Conservation (phyloP, 2,329 filamentous ascomycete genomes). For the Beauveria sp. region DNA sequence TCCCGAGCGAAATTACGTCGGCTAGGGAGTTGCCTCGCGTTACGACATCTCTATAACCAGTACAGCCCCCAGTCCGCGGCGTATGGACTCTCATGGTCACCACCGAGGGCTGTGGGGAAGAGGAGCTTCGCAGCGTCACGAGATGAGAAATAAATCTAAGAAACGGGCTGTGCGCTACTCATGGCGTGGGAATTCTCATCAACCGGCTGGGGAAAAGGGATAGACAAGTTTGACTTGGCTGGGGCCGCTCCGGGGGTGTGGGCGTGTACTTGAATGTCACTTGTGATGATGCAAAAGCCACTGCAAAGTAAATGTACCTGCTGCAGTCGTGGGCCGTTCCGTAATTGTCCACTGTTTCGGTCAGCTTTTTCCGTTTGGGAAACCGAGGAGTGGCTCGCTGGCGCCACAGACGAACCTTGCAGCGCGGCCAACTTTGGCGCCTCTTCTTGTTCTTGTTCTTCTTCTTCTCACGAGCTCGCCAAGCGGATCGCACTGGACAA, state of each 20-base stretch:
- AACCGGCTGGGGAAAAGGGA: background rate
- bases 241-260: background rate
- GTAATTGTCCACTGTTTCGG: background rate
- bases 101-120: background rate
- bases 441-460: background rate
- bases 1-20: no score
- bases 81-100: background rate
- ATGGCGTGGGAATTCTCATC: background rate
- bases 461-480: no score
- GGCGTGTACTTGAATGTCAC: background rate
- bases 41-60: no score
- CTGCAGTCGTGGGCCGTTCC: background rate
- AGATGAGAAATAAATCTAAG: conserved; percentile 1
- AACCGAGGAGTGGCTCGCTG: background rate
- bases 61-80: background rate
- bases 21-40: no score
- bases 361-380: background rate
- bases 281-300: background rate
- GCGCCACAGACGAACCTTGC: background rate
- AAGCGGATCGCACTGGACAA: no score
- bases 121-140: background rate
- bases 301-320: background rate
- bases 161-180: background rate
- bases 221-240: background rate
- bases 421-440: background rate